These are phyloP conservation scores for Sordaria brevicollis DNA, from an alignment of 495 filamentous ascomycete genomes.

Conservation along the genomic window DNA sequence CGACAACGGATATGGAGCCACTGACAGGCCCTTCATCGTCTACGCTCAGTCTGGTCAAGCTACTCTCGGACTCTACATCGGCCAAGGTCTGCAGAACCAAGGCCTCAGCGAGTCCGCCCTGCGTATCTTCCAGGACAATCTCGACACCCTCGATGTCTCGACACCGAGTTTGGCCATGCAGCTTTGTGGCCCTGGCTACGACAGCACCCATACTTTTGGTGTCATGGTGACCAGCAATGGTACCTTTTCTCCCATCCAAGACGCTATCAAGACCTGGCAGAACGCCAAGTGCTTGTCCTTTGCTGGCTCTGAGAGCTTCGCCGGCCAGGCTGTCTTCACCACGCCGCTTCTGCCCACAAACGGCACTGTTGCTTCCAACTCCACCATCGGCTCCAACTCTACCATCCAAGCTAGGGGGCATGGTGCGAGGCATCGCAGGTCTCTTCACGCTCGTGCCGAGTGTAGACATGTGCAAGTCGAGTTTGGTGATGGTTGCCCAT, in stretches of 20 bases:
- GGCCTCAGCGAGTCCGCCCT: conserved; percentile 16
- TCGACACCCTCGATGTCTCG: conserved; percentile 7
- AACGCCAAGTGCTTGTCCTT: conserved; percentile 24
- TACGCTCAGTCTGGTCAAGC: conserved; percentile 5
- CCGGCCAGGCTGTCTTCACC: conserved; percentile 10
- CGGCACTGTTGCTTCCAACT: not conserved
- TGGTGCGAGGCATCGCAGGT: not conserved
- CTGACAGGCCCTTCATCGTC: not conserved
- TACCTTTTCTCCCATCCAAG: conserved; percentile 21
- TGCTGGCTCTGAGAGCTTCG: conserved; percentile 3
- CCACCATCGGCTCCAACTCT: not conserved
- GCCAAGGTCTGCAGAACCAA: conserved; percentile 18
- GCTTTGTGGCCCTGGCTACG: conserved; percentile 19
- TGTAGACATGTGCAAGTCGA: conserved; percentile 16
- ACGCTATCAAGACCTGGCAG: conserved; percentile 23
- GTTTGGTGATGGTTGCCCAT: conserved; percentile 28
- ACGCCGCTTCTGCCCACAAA: conserved; percentile 4
- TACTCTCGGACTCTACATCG: conserved; percentile 8
- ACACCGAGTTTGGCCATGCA: conserved; percentile 24
- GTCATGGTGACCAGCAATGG: conserved; percentile 21
- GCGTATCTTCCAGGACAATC: conserved; percentile 7
- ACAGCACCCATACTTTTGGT: conserved; percentile 23
- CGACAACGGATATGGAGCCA: not conserved
- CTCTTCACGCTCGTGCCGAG: not conserved
- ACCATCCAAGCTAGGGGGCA: not conserved